Evolutionary conservation across 1,139 yeast species (phyloP), one percentile per base, ranked within the genome.

Genomic region (Kurtzmaniella quercitrusa): DNA sequence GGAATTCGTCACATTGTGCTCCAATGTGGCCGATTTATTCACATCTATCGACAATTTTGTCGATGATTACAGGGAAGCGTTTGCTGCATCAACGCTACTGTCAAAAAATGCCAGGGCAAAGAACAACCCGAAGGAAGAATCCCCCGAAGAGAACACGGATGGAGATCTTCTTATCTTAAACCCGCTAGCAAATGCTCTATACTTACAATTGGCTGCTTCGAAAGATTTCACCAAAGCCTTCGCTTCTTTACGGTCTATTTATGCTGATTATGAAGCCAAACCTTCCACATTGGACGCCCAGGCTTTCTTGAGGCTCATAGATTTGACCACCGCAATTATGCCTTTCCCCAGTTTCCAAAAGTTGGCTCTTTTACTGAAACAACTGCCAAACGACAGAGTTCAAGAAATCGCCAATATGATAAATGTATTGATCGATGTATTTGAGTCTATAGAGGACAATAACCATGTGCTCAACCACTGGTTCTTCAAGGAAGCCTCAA

Each of bases 101-200:
- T 27, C 31, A 5, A 33, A 23, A 12, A 21, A 41, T 16, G 40
- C 46, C n/a, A 41, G 37, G 38, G 46, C 24, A 23, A 39, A 46
- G 11, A 36, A 45, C 21, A 14, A 33, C 15, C 14, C 41, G 31
- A 50, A 49, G n/a, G 47, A 34, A 16, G 27, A 29, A 9, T n/a
- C 16, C 11, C 48, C 48, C 16, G 33, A 45, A 1, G 41, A 47
- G 4, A 46, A 38, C 29, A 42, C 42, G 10, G 48, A 46, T 37
- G 55, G 58, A 9, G 70, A 73, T 46, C 62, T 82, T 14, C 58
- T 81, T 33, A 66, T 79, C 1, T 63, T 82, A 34, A 76, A 83
- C 16, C 91, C 90, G 0, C 59, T 83, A 43, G 82, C 88, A 0
- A 77, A 77, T 50, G 73, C 83, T 0, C 63, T 83, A n/a, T 77